Base-by-base conservation (phyloP, 345 rosid genomes). In the Linum lewisii region DNA sequence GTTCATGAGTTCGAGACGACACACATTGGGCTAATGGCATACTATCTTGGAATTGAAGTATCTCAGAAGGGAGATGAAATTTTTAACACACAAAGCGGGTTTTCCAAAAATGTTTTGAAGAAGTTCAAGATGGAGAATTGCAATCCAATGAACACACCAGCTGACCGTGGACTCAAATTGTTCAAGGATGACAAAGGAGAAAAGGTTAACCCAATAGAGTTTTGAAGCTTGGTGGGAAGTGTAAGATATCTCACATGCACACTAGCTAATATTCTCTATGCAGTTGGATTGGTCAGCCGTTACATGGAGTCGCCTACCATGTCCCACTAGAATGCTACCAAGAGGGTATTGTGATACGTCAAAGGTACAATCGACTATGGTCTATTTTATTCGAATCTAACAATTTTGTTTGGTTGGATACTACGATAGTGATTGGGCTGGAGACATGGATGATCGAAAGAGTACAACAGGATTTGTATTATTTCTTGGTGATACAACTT, bases 181-280 rank as follows among this genome's bases (percentile, higher is more conserved):
- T 37, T 52, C 15, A 42, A 60, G 63, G 23, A 36, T 44, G n/a
- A n/a, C n/a, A n/a, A n/a, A n/a, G n/a, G n/a, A n/a, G n/a, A n/a
- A n/a, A n/a, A n/a, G n/a, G n/a, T 60, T 6, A 24, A 60, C 21
- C 24, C 63, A 37, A 60, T 52, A 26, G 14, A 32, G 21, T 60
- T 37, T 60, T 18, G n/a, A 45, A 45, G 54, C 19, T 7, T 37
- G 1, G 1, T 44, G 37, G 0, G 51, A 60, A 37, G 54, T 42
- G 18, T 60, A 21, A 16, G 52, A 16, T 42, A 60, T n/a, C 29
- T 45, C 14, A 20, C 6, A 4, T 44, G 26, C n/a, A 1, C 0
- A 14, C 37, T 3, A 23, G 6, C 63, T 1, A 23, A 60, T 49
- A 49, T 49, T 49, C 52, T 49, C 4, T 42, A 6, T 60, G 16